Evolutionary conservation across 2,329 filamentous ascomycete species (phyloP).

Genomic region (Colletotrichum lini): DNA sequence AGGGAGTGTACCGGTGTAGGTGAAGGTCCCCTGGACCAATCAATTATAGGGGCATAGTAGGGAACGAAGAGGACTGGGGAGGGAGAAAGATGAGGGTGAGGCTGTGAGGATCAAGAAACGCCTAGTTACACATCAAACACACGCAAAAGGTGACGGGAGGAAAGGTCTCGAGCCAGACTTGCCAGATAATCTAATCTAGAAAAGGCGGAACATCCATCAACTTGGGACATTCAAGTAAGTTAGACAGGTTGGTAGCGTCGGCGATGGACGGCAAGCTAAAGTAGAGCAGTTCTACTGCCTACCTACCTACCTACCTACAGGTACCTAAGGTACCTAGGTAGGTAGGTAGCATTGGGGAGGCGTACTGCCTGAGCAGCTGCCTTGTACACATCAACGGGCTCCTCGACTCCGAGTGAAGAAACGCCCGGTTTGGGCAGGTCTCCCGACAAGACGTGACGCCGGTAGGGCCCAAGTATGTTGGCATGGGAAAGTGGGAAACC

Average conservation of each 20-base stretch:
- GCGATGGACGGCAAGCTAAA: not conserved
- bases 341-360: not conserved
- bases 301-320: not conserved
- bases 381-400: too few relatives aligned
- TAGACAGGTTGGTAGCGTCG: not conserved
- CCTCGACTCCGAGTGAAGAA: too few relatives aligned
- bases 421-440: slow-evolving; percentile 5
- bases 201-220: not conserved
- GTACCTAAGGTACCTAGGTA: not conserved
- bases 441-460: slow-evolving; percentile 14
- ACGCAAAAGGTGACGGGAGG: slow-evolving; percentile 10
- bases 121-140: not conserved
- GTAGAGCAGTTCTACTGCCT: not conserved
- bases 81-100: not conserved
- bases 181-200: not conserved
- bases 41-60: not conserved
- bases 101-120: slow-evolving; percentile 7
- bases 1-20: not conserved
- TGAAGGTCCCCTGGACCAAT: not conserved
- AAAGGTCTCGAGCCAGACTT: not conserved
- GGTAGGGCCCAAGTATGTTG: too few relatives aligned
- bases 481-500: not conserved
- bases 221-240: not conserved
- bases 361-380: not conserved
- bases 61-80: not conserved